Base-by-base conservation (phyloP, 2,329 filamentous ascomycete species). In the Drechmeria coniospora region DNA sequence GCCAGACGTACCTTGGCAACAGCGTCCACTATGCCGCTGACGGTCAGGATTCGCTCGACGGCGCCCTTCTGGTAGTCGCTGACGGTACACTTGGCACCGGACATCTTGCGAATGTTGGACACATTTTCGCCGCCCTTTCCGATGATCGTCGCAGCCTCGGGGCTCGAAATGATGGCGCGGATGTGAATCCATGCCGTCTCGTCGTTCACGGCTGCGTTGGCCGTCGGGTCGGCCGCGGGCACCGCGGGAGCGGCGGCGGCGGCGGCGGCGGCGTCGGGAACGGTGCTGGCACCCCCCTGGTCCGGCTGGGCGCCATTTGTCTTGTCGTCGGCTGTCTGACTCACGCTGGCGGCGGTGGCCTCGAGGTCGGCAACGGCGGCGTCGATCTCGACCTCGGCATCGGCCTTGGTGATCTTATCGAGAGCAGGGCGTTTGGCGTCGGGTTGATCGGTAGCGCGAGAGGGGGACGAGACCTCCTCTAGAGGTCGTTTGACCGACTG, bases 121-220 rank as follows among this genome's bases (percentile, higher is more conserved):
- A 98, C 90, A 49, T 98, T 98, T 64, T 98, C 90, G 50, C 90
- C 90, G 37, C 86, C 87, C 61, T 98, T 98, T 49, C 90, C 90
- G 56, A 98, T 98, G 40, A 94, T 83, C 26, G 90, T 98, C 21
- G 90, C 90, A 41, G 90, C 90, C 57, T 98, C 90, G 25, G 84
- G 83, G 55, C 87, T 98, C 28, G 87, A 92, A 45, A 98, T 98
- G 45, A 94, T 86, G 31, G 90, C 83, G 42, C 90, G 80, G 44
- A 98, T 81, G 52, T 98, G 90, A 41, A 98, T 86, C 87, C 90
- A 98, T 25, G 77, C 77, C 26, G 80, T 84, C 62, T 98, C 90
- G 48, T 98, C 90, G 43, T 90, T 77, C 26, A 60, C 59, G 47
- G 61, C 65, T 36, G 64, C 54, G 51, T 61, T 56, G 46, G 47